Conservation (phyloP, 169 alveolate genomes). For the Babesia ovata region DNA sequence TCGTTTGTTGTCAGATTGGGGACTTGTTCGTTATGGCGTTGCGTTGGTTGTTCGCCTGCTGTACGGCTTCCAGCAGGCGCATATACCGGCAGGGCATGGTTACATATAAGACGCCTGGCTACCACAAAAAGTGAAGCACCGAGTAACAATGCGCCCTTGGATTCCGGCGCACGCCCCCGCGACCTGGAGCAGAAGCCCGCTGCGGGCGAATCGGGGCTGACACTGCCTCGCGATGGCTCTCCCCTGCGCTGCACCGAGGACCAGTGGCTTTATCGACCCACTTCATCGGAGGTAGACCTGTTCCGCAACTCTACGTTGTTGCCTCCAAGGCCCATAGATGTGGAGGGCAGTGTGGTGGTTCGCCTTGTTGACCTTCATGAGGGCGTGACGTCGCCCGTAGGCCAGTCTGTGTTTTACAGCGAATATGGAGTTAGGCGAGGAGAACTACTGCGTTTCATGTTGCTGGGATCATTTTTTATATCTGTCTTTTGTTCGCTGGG, state of each 20-base stretch:
- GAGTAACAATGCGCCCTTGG: not conserved
- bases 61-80: too few relatives aligned
- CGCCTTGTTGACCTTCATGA: conserved; percentile 73
- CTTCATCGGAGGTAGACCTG: conserved; percentile 41
- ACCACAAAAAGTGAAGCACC: not conserved
- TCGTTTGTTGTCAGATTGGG: not conserved
- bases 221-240: conserved; percentile 26
- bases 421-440: conserved; percentile 85
- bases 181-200: not conserved
- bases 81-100: too few relatives aligned
- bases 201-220: not conserved
- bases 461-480: conserved; percentile 16
- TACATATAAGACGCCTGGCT: too few relatives aligned
- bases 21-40: not conserved
- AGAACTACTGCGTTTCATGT: conserved; percentile 54
- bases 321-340: conserved; percentile 74
- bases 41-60: not conserved
- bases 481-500: conserved; percentile 69
- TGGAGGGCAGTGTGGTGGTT: conserved; percentile 80
- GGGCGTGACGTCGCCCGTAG: conserved; percentile 81
- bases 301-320: conserved; percentile 29
- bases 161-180: not conserved
- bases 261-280: conserved; percentile 62
- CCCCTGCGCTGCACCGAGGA: conserved; percentile 61
- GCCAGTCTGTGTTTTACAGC: conserved; percentile 74